Evolutionary conservation across 2,329 filamentous ascomycete genomes (phyloP).

Genomic region (Phyllosticta paracitricarpa): DNA sequence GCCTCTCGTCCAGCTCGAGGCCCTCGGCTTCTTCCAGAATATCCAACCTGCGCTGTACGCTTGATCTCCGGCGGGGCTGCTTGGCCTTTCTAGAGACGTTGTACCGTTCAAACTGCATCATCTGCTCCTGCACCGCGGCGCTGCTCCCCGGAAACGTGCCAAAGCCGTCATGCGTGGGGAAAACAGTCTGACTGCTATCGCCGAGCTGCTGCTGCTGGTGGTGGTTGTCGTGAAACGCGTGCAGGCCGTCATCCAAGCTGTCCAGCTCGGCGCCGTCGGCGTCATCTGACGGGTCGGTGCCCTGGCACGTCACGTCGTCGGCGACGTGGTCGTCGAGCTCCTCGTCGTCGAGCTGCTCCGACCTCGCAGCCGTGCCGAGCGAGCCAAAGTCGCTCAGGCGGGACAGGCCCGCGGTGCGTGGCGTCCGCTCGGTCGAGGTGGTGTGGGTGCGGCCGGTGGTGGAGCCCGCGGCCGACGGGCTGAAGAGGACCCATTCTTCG

Average conservation of each 20-base stretch:
- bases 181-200: slow-evolving; percentile 54
- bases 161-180: slow-evolving; percentile 88
- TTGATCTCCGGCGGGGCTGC: slow-evolving; percentile 43
- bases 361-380: slow-evolving; percentile 57
- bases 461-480: slow-evolving; percentile 48
- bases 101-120: slow-evolving; percentile 82
- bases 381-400: slow-evolving; percentile 74
- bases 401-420: slow-evolving; percentile 58
- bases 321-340: slow-evolving; percentile 40
- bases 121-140: slow-evolving; percentile 57
- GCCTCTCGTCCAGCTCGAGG: slow-evolving; percentile 59
- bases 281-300: slow-evolving; percentile 40
- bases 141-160: slow-evolving; percentile 67
- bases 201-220: slow-evolving; percentile 28
- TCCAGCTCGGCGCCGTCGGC: slow-evolving; percentile 71
- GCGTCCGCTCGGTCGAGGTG: slow-evolving; percentile 53
- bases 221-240: slow-evolving; percentile 63
- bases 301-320: slow-evolving; percentile 32
- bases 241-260: slow-evolving; percentile 83
- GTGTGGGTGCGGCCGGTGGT: slow-evolving; percentile 61
- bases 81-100: slow-evolving; percentile 53
- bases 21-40: slow-evolving; percentile 42
- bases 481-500: slow-evolving; percentile 95
- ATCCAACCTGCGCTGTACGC: slow-evolving; percentile 48
- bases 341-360: slow-evolving; percentile 39